phyloP scores from a whole-genome alignment of 1,284 basidiomycete species.

The Cryptococcus amylolentus region DNA sequence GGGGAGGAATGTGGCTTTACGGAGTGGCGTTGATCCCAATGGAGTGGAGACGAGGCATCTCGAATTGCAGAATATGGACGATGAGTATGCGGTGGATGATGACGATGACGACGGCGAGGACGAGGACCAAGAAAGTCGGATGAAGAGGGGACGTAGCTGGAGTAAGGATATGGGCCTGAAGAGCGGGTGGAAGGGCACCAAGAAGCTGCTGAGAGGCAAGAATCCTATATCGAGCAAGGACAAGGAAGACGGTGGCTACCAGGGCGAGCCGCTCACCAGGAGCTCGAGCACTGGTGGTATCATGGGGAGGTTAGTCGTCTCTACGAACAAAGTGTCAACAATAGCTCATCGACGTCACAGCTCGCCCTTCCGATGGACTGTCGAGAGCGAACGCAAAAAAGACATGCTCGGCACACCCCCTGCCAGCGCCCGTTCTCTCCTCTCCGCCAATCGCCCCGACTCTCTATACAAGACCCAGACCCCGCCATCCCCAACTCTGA shows the following conservation, averaged over 20 bases:
- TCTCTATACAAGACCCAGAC: conserved; percentile 1
- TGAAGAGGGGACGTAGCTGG: conserved; percentile 27
- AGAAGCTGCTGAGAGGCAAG: conserved; percentile 38
- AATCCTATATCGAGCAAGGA: conserved; percentile 25
- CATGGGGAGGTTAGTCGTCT: conserved; percentile 35
- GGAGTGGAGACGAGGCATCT: conserved; percentile 16
- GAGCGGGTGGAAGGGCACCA: conserved; percentile 40
- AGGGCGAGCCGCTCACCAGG: conserved; percentile 45
- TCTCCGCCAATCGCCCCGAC: conserved; percentile 6
- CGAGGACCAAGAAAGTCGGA: conserved; percentile 13
- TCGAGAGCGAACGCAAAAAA: conserved; percentile 30
- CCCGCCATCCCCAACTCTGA: background rate
- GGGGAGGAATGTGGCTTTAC: conserved; percentile 36
- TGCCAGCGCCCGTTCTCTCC: conserved; percentile 10
- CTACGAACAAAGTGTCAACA: background rate
- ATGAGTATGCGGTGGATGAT: conserved; percentile 24
- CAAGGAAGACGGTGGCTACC: conserved; percentile 14
- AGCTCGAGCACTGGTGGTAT: conserved; percentile 43
- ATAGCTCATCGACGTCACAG: conserved; percentile 11
- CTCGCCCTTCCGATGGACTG: conserved; percentile 39
- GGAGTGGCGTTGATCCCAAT: conserved; percentile 12
- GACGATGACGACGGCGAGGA: conserved; percentile 17
- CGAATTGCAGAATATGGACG: conserved; percentile 20
- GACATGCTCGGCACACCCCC: conserved; percentile 29
- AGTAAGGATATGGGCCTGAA: conserved; percentile 26